Percentiles rank a stretch among this genome's conserved stretches.
Conservation (phyloP, 495 filamentous ascomycete genomes). For the Hypoxylon fuscum region DNA sequence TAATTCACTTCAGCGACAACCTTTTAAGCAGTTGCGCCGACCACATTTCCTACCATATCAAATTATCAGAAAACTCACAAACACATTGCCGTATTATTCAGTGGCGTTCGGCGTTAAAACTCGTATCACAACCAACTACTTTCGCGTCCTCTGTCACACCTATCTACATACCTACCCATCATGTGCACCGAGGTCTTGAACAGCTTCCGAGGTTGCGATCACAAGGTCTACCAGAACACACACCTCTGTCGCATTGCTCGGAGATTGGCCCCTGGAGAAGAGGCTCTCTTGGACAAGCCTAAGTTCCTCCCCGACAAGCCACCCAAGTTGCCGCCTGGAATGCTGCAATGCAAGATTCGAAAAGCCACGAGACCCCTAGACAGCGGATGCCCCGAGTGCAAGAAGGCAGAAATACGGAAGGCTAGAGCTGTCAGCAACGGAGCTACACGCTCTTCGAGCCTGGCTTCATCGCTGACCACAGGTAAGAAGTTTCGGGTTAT, state of each 20-base stretch:
- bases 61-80: no score
- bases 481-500: constrained; percentile 13
- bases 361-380: constrained; percentile 25
- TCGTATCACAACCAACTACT: constrained; percentile 7
- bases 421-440: not conserved
- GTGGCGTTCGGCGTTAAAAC: constrained; percentile 1
- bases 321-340: constrained; percentile 21
- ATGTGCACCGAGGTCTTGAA: constrained; percentile 42
- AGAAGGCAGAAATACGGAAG: not conserved
- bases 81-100: not conserved
- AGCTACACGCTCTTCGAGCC: not conserved
- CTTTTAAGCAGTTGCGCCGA: no score
- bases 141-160: not conserved
- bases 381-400: constrained; percentile 26
- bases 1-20: no score
- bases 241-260: constrained; percentile 17
- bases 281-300: constrained; percentile 22
- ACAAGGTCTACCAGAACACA: constrained; percentile 43
- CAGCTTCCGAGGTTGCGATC: constrained; percentile 29
- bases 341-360: constrained; percentile 19
- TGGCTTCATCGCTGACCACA: not conserved
- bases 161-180: not conserved
- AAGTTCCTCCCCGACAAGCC: constrained; percentile 30
- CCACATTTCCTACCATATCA: not conserved
- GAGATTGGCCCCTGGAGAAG: constrained; percentile 6